Conservation (phyloP, 495 filamentous ascomycete species). For the Podospora fimiseda region DNA sequence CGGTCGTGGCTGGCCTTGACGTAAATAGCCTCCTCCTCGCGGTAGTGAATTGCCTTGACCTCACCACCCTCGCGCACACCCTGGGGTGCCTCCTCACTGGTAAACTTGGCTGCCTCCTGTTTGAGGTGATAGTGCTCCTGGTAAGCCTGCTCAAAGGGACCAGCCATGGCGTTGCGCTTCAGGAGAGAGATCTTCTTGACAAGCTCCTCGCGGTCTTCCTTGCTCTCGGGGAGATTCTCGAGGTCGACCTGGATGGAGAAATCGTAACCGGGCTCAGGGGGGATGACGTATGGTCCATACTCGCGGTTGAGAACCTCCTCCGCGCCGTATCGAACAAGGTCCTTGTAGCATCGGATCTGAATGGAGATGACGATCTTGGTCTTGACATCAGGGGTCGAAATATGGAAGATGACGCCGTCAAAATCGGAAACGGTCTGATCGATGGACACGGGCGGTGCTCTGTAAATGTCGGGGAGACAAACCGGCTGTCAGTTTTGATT, state of each 20-base stretch:
- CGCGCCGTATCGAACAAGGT: constrained; percentile 88
- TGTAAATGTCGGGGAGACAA: constrained; percentile 30
- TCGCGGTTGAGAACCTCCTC: constrained; percentile 85
- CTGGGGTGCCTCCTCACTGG: constrained; percentile 82
- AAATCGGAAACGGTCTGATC: constrained; percentile 98
- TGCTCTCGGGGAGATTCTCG: constrained; percentile 73
- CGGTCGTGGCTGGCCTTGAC: constrained; percentile 95
- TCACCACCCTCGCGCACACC: constrained; percentile 82
- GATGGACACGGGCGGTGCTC: constrained; percentile 76
- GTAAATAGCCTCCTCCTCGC: constrained; percentile 98
- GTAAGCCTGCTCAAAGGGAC: constrained; percentile 94
- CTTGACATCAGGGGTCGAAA: constrained; percentile 90
- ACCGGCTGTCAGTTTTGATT: constrained; percentile 11
- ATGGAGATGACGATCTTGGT: constrained; percentile 90
- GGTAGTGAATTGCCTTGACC: constrained; percentile 94
- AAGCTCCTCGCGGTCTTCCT: constrained; percentile 74
- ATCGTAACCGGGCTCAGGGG: constrained; percentile 85
- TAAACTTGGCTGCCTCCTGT: constrained; percentile 84
- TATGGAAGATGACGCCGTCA: constrained; percentile 94
- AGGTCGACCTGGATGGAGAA: constrained; percentile 88
- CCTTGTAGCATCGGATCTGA: constrained; percentile 85
- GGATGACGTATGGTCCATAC: constrained; percentile 85
- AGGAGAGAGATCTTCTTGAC: constrained; percentile 78
- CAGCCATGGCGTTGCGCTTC: constrained; percentile 97
- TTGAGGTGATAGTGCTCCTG: constrained; percentile 80